phyloP scores from a whole-genome alignment of 2,329 filamentous ascomycete species.

The Pseudogymnoascus destructans region DNA sequence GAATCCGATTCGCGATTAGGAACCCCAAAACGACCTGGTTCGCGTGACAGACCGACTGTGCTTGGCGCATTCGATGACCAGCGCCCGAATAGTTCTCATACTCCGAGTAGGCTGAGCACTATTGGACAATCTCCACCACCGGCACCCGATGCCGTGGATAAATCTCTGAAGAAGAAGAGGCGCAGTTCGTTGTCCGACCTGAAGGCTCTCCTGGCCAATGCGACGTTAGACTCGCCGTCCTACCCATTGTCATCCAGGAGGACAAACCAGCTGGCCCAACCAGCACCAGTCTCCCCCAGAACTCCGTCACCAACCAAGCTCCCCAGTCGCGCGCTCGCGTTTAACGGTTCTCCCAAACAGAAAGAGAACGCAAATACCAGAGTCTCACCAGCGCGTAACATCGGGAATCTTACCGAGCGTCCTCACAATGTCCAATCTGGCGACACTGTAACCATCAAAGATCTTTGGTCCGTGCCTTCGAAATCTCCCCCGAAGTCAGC shows the following conservation, averaged over 20 bases:
- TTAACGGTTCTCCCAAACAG: slow-evolving; percentile 19
- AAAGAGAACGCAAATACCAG: slow-evolving; percentile 20
- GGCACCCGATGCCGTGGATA: slow-evolving; percentile 30
- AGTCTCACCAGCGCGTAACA: slow-evolving; percentile 15
- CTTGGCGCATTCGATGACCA: slow-evolving; percentile 48
- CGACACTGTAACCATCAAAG: slow-evolving; percentile 19
- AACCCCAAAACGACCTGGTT: slow-evolving; percentile 41
- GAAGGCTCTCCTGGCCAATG: slow-evolving; percentile 51
- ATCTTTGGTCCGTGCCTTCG: slow-evolving; percentile 18
- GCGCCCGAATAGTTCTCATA: slow-evolving; percentile 45
- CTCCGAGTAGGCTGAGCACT: slow-evolving; percentile 23
- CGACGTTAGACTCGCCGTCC: slow-evolving; percentile 36
- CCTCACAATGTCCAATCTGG: slow-evolving; percentile 23
- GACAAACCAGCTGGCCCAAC: slow-evolving; percentile 15
- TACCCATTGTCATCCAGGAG: slow-evolving; percentile 19
- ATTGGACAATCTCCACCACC: slow-evolving; percentile 24
- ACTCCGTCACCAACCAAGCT: slow-evolving; percentile 24
- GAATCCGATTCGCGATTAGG: slow-evolving; percentile 44
- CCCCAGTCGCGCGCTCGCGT: not conserved
- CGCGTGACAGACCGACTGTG: slow-evolving; percentile 47
- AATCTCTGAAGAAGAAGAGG: slow-evolving; percentile 58
- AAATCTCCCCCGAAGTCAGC: slow-evolving; percentile 21
- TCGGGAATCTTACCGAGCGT: slow-evolving; percentile 22
- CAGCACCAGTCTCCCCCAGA: slow-evolving; percentile 22
- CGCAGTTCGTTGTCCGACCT: slow-evolving; percentile 87